A percentile compares a stretch with the other conserved stretches of the same genome.
phyloP scores from a whole-genome alignment of 176 grass and related monocot species.

The Oropetium thomaeum region DNA sequence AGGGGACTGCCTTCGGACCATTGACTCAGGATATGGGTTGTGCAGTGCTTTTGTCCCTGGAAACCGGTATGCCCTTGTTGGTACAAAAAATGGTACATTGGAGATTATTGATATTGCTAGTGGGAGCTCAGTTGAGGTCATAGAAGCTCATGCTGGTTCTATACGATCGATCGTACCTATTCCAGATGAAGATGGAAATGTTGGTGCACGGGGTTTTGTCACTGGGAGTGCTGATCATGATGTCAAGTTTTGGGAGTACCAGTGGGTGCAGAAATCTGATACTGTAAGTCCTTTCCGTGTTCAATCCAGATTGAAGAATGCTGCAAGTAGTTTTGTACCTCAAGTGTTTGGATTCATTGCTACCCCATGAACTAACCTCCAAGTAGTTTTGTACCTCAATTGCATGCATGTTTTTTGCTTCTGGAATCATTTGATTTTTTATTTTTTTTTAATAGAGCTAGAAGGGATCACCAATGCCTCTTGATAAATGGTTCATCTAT shows the following conservation, averaged over 20 bases:
- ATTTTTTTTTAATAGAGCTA: neutral
- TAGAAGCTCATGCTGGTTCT: constrained; percentile 84
- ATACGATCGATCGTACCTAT: constrained; percentile 77
- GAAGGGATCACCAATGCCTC: neutral
- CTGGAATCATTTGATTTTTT: neutral
- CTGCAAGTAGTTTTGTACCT: neutral
- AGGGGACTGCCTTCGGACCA: constrained; percentile 80
- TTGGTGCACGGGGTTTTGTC: constrained; percentile 65
- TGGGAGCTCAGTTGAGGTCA: constrained; percentile 64
- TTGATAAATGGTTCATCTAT: constrained; percentile 19
- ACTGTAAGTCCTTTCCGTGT: constrained; percentile 44
- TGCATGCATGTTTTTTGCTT: neutral
- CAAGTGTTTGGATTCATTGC: neutral
- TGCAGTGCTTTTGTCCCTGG: constrained; percentile 85
- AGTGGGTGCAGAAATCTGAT: constrained; percentile 61
- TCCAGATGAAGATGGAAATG: constrained; percentile 64
- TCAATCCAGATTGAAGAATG: neutral
- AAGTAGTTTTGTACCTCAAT: too few relatives aligned
- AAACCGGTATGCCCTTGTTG: constrained; percentile 79
- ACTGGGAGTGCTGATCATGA: constrained; percentile 88
- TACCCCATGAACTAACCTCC: neutral
- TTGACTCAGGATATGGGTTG: constrained; percentile 91
- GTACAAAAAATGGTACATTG: constrained; percentile 78
- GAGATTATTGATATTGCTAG: constrained; percentile 96
- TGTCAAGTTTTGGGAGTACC: constrained; percentile 97